Base-by-base conservation (phyloP, 768 basidiomycete species). In the Hygrophorus pudorinus region DNA sequence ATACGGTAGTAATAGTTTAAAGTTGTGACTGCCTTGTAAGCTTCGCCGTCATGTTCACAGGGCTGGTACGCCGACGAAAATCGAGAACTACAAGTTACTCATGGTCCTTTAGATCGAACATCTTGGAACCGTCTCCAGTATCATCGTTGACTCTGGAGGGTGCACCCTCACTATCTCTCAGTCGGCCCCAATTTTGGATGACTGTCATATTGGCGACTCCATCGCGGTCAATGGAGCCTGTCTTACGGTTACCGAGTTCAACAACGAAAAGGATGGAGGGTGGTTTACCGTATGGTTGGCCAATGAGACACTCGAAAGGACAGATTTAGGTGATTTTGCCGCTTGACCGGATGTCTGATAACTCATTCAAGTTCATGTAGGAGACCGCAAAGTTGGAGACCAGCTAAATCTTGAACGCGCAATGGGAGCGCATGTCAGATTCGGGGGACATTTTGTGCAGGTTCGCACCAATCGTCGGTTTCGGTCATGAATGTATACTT, bases 391-490 rank as follows among this genome's bases (percentile, higher is more conserved):
- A 50, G 76, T 79, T 13, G 89, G 87, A 14, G 81, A 89, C 51
- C 72, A 79, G 53, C 75, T 97, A 37, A 97, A 98, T 60, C 71
- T 93, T 31, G 96, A 99, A 67, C 77, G 96, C 40, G 96, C 96
- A 2, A 91, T 98, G 89, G 81, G 79, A 16, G 81, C 84, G 4
- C 86, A 92, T 65, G 80, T 77, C 13, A 72, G 94, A 45, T 96
- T 98, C 55, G 96, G 96, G 20, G 96, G 96, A 9, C 96, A 99
- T 59, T 92, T 93, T 58, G 96, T 99, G 16, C 94, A 98, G 78
- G 92, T 88, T 55, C 44, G 69, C 47, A 4, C 35, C 13, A 10
- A 13, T 36, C 46, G 21, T 8, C 30, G 21, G 30, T 28, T 8
- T 1, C 30, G 6, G 12, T 38, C 14, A 13, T 14, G n/a, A 10